Evolutionary conservation across 2,329 filamentous ascomycete genomes (phyloP).

Genomic region (Penicillium sp.): DNA sequence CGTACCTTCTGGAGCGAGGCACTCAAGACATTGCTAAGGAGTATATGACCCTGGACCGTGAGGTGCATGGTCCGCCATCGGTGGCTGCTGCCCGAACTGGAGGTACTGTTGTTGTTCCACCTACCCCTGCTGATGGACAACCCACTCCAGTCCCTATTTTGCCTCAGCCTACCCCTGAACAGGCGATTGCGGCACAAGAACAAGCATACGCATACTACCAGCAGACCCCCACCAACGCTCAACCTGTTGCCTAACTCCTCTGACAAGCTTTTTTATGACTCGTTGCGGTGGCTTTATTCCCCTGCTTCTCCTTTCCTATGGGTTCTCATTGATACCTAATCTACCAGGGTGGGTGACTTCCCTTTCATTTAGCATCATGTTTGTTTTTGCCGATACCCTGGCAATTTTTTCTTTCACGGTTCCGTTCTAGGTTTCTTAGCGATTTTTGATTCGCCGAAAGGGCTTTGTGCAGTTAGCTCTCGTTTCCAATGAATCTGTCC

Average conservation of each 20-base stretch:
- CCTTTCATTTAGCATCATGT: conserved; percentile 22
- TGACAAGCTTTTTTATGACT: conserved; percentile 12
- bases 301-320: not conserved
- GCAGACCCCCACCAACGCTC: conserved; percentile 31
- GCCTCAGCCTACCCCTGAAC: conserved; percentile 8
- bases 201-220: conserved; percentile 33
- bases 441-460: conserved; percentile 21
- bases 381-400: conserved; percentile 5
- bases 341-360: conserved; percentile 19
- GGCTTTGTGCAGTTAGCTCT: not conserved
- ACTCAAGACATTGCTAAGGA: conserved; percentile 81
- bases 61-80: conserved; percentile 69
- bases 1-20: conserved; percentile 79
- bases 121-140: conserved; percentile 6
- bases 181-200: conserved; percentile 20
- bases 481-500: conserved; percentile 7
- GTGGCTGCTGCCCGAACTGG: conserved; percentile 36
- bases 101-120: conserved; percentile 17
- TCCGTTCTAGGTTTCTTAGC: conserved; percentile 25
- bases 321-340: conserved; percentile 16
- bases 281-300: not conserved
- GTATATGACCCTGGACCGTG: conserved; percentile 77
- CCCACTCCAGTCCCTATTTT: conserved; percentile 5
- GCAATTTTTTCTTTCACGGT: conserved; percentile 13
- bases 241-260: conserved; percentile 11